Base-by-base conservation (phyloP, 108 stramenopile genomes). In the Stephanodiscus triporus region DNA sequence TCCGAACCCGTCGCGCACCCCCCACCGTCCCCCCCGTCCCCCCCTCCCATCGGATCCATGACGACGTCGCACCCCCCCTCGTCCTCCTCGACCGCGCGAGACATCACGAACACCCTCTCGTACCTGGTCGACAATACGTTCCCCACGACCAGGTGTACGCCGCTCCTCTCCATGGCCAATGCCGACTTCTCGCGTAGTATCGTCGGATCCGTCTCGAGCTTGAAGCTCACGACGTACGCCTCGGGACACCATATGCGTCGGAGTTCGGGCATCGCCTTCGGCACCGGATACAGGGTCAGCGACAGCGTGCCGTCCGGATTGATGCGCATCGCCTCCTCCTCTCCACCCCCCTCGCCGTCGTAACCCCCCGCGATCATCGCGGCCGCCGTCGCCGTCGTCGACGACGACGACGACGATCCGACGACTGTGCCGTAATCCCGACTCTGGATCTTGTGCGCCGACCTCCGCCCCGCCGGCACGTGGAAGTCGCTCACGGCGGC, bases 401-500 rank as follows among this genome's bases (percentile, higher is more conserved):
- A 47, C 45, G 37, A 45, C 16, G 73, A 62, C 19, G 69, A 51
- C 19, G 55, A 29, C 27, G 54, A 43, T 29, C 66, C 49, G 30
- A 73, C n/a, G n/a, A n/a, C n/a, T n/a, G n/a, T 80, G 9, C 76
- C 80, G 19, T 75, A 65, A 38, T 65, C 75, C 22, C 76, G 62
- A 38, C 91, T 94, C 84, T 99, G 97, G 34, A 99, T 97, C 76
- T 99, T 99, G 83, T 99, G 99, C 76, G 85, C 63, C 10, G 80
- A 70, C 75, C 89, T 91, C 60, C 96, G 69, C 20, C 75, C 77
- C n/a, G 60, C 40, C 16, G 97, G 97, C 36, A 98, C 72, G 78
- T 97, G 95, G 83, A 98, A 99, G 75, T 99, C 99, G 66, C 87
- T 89, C 36, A 99, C 99, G 6, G 99, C 99, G 14, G 97, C 97